Conservation (phyloP, 2,329 filamentous ascomycete genomes). For the Fusarium annulatum region DNA sequence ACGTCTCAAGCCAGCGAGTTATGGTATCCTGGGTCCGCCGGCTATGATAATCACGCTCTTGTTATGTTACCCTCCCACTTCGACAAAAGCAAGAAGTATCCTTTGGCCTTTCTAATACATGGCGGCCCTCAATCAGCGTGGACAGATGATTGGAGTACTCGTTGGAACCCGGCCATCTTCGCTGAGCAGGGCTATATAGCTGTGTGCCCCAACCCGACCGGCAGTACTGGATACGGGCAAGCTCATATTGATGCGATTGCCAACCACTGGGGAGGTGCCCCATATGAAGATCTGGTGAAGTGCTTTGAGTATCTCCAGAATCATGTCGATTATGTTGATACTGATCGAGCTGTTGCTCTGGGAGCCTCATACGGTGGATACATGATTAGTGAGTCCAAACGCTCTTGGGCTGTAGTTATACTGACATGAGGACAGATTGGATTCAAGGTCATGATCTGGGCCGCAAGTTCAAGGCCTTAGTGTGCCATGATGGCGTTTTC, state of each 20-base stretch:
- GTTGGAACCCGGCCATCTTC: conserved; percentile 89
- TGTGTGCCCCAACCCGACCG: conserved; percentile 84
- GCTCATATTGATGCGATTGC: conserved; percentile 80
- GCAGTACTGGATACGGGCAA: conserved; percentile 85
- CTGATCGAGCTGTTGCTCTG: conserved; percentile 74
- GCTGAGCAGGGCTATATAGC: conserved; percentile 90
- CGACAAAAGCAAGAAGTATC: conserved; percentile 77
- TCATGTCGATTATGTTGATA: conserved; percentile 76
- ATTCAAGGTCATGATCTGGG: conserved; percentile 88
- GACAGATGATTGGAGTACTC: conserved; percentile 79
- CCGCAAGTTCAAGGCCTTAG: conserved; percentile 85
- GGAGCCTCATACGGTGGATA: conserved; percentile 81
- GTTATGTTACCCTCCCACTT: conserved; percentile 75
- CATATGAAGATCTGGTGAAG: conserved; percentile 84
- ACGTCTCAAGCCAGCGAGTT: conserved; percentile 73
- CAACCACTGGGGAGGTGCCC: conserved; percentile 84
- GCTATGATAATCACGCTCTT: conserved; percentile 76
- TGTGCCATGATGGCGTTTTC: conserved; percentile 90
- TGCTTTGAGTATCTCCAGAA: conserved; percentile 79
- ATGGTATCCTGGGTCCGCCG: conserved; percentile 73
- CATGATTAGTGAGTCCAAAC: conserved; percentile 71
- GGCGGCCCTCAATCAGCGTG: conserved; percentile 85
- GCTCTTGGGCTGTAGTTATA: too few species aligned
- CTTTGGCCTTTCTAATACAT: conserved; percentile 82
- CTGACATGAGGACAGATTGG: conserved; percentile 70